These are phyloP conservation scores for Fusarium concolor DNA, from an alignment of 2,329 filamentous ascomycete genomes.

Conservation along the genomic window DNA sequence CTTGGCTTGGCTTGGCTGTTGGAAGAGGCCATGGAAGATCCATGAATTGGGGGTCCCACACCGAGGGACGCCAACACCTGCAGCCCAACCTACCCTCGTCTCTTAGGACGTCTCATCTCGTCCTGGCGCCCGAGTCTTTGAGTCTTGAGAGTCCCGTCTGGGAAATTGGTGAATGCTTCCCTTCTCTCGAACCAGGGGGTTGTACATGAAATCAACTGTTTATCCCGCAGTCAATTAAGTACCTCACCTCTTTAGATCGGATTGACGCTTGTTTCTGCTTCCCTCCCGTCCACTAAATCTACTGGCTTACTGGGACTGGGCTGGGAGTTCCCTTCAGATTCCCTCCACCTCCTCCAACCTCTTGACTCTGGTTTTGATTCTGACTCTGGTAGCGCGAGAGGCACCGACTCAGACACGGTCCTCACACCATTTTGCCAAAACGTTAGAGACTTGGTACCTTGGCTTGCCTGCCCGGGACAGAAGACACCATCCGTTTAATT, in stretches of 20 bases:
- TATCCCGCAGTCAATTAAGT: conserved; percentile 20
- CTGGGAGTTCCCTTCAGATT: conserved; percentile 23
- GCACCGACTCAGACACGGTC: conserved; percentile 45
- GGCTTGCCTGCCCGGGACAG: conserved; percentile 10
- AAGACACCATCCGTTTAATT: conserved; percentile 29
- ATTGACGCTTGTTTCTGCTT: conserved; percentile 30
- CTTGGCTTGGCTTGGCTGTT: background rate
- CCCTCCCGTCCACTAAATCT: conserved; percentile 29
- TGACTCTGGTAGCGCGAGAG: conserved; percentile 34
- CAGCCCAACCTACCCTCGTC: conserved; percentile 37
- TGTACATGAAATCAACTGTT: conserved; percentile 24
- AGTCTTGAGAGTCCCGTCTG: conserved; percentile 26
- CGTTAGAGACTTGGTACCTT: conserved; percentile 14
- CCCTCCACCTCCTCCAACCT: conserved; percentile 15
- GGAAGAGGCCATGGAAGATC: background rate
- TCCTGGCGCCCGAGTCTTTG: conserved; percentile 47
- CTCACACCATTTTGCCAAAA: conserved; percentile 38
- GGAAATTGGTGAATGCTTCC: conserved; percentile 31
- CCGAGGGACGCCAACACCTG: conserved; percentile 23
- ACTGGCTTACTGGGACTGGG: conserved; percentile 6
- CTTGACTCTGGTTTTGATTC: background rate
- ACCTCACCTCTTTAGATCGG: background rate
- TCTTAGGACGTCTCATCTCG: conserved; percentile 44
- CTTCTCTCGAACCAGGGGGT: conserved; percentile 18
- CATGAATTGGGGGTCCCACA: conserved; percentile 34